Evolutionary conservation across 2,329 filamentous ascomycete genomes (phyloP).

Genomic region (Epichloe hybrida): DNA sequence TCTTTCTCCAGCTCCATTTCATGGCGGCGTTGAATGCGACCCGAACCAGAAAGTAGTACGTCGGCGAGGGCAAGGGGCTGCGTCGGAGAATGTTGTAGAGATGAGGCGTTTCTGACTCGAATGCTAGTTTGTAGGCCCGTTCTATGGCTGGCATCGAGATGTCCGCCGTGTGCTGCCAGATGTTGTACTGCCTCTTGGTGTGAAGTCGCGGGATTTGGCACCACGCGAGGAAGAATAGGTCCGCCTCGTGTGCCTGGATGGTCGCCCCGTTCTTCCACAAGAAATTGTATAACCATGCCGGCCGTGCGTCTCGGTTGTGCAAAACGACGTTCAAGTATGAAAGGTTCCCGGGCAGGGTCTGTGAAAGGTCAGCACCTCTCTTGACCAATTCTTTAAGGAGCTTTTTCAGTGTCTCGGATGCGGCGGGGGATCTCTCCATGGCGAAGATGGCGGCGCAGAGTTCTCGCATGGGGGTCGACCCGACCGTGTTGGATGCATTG

Average conservation of each 20-base stretch:
- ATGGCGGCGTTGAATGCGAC: background rate
- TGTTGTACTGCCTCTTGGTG: background rate
- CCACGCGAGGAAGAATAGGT: background rate
- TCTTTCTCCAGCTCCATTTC: background rate
- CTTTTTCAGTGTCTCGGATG: background rate
- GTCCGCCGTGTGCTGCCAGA: background rate
- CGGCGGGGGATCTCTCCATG: background rate
- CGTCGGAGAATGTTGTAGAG: background rate
- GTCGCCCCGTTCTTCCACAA: background rate
- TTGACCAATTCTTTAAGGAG: background rate
- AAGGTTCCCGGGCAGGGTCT: background rate
- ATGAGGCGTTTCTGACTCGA: background rate
- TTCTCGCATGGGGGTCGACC: background rate
- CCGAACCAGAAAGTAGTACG: background rate
- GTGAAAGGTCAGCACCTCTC: background rate
- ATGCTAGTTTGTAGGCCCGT: background rate
- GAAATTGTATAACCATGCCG: background rate
- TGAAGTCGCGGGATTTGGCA: background rate
- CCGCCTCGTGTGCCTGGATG: background rate
- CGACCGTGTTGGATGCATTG: background rate
- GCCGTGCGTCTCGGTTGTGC: background rate
- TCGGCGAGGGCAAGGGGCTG: background rate
- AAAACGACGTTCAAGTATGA: background rate
- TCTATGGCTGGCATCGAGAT: background rate
- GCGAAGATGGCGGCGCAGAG: background rate